Conservation (phyloP, 108 stramenopile species). For the Aurantiochytrium sp. region DNA sequence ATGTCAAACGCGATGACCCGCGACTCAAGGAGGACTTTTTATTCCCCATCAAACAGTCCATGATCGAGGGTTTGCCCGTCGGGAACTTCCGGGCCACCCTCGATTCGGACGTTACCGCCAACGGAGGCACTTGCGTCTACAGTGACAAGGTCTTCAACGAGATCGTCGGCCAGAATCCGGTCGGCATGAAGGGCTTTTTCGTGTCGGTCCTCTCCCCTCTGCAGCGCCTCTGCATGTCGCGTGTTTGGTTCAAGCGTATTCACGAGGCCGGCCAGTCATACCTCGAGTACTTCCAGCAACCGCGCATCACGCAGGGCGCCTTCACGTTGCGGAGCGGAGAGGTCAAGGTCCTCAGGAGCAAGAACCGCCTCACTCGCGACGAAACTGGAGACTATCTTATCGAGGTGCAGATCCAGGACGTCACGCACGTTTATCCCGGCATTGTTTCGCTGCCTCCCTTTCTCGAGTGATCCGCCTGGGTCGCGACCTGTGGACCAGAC, state of each 20-base stretch:
- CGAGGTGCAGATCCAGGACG: background rate
- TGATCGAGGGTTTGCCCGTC: background rate
- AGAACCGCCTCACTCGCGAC: background rate
- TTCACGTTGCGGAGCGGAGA: background rate
- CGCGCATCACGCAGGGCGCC: background rate
- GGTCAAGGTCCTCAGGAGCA: background rate
- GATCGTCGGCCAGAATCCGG: background rate
- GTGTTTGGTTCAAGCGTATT: background rate
- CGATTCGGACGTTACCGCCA: background rate
- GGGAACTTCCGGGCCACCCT: background rate
- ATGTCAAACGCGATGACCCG: background rate
- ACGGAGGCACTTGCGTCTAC: background rate
- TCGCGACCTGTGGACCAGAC: background rate
- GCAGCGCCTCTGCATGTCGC: background rate
- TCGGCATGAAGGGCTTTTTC: background rate
- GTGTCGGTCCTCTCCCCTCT: background rate
- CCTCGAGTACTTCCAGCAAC: background rate
- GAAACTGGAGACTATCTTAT: background rate
- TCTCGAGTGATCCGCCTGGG: background rate
- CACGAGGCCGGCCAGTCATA: background rate
- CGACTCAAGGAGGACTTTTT: background rate
- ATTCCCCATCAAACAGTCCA: background rate
- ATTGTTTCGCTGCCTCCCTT: background rate
- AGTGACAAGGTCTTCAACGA: background rate
- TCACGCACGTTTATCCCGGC: background rate